A percentile compares a stretch with the other conserved stretches of the same genome.
These are phyloP conservation scores for Rhododendron ferrugineum DNA, from an alignment of 148 eudicot genomes.

Conservation along the genomic window DNA sequence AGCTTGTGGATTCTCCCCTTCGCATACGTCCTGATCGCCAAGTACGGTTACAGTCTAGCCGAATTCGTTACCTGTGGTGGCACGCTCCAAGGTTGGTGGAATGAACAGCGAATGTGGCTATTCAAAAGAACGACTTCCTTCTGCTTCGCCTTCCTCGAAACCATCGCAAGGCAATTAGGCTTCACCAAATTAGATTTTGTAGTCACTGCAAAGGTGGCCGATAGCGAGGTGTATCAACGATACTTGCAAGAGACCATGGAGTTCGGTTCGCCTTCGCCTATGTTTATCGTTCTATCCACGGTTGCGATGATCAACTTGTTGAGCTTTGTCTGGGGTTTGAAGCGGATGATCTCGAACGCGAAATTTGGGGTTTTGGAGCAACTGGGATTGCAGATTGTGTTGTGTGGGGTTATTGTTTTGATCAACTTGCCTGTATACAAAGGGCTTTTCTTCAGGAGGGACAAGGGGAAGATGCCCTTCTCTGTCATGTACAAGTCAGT, in stretches of 20 bases:
- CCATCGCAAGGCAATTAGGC: conserved; percentile 27
- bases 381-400: conserved; percentile 32
- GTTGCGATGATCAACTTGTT: conserved; percentile 40
- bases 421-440: conserved; percentile 39
- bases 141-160: conserved; percentile 32
- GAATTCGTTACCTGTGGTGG: conserved; percentile 44
- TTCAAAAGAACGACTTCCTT: conserved; percentile 42
- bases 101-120: conserved; percentile 64
- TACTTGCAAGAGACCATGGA: conserved; percentile 51
- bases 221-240: conserved; percentile 31
- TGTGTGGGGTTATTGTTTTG: conserved; percentile 31
- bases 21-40: conserved; percentile 26
- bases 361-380: conserved; percentile 3
- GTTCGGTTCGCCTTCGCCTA: conserved; percentile 45
- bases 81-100: conserved; percentile 48
- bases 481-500: conserved; percentile 33
- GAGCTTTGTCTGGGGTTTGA: conserved; percentile 10
- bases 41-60: conserved; percentile 22
- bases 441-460: conserved; percentile 43
- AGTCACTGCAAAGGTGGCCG: conserved; percentile 44
- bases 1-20: conserved; percentile 48
- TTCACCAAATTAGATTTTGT: conserved; percentile 38
- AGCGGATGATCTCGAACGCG: neutral
- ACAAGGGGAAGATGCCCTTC: conserved; percentile 47
- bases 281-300: conserved; percentile 37